Evolutionary conservation across 331 rosid genomes (phyloP), one percentile per base, ranked within the genome.

Genomic region (Rosa hybrid): DNA sequence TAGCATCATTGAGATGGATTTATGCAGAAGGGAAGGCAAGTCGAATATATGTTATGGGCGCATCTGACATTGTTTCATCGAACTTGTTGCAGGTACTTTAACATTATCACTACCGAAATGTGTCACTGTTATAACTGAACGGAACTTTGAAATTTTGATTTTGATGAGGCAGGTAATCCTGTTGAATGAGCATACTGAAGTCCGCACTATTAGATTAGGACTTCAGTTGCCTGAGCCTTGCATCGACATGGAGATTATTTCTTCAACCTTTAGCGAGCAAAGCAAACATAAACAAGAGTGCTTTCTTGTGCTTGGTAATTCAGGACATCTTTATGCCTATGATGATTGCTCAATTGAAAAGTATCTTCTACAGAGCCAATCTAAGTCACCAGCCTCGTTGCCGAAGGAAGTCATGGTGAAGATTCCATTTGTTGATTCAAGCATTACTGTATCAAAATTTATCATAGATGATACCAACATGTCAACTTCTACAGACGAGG

Each of bases 11-110:
- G 53, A 92, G 87, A 87, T 92, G 98, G 94, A 80, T 59, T 59
- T 91, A 89, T 84, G 88, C 90, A 46, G 97, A 92, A 75, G 97
- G 90, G 63, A 94, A 92, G 84, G 91, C 91, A 46, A 89, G 95
- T 81, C 85, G 97, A 44, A 78, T 94, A 39, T 94, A 92, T 80
- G 93, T 90, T 72, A 80, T 78, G 82, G 98, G 98, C 72, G 91
- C 82, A 74, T 86, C 90, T 59, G 89, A 86, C 78, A 38, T 30
- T 51, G 79, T 77, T 45, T 76, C 93, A 75, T 85, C 87, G 42
- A 90, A 90, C 78, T 83, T 79, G 60, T 73, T 88, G 79, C 98
- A 92, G 95, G 97, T 94, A 89, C 59, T 54, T 41, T 42, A n/a
- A 80, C n/a, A 7, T 70, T 48, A 51, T 8, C 10, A 63, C 45